Percentiles rank a stretch among this genome's conserved stretches.
Conservation (phyloP, 163 green algal genomes). For the Scenedesmus sp. region DNA sequence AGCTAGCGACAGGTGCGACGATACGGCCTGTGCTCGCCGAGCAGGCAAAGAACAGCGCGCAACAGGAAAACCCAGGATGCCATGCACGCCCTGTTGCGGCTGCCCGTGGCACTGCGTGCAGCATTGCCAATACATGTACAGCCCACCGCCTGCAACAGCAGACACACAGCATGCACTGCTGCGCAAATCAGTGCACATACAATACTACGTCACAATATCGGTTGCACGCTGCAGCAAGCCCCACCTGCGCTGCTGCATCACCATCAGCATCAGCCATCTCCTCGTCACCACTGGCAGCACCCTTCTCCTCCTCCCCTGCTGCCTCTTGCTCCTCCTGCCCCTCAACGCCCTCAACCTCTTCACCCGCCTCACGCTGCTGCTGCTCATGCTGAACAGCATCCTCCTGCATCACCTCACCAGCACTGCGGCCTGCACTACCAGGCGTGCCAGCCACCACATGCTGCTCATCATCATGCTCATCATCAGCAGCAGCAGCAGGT, state of each 20-base stretch:
- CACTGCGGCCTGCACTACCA: not conserved
- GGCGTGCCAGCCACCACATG: not conserved
- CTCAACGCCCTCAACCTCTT: not conserved
- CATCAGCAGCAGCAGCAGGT: not conserved
- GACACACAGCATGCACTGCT: too few relatives aligned
- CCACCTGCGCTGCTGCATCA: not conserved
- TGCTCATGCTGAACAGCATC: not conserved
- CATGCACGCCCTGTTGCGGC: too few relatives aligned
- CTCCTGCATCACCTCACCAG: not conserved
- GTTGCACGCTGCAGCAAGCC: not conserved
- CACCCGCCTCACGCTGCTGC: not conserved
- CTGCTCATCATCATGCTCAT: not conserved
- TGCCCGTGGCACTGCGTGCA: too few relatives aligned
- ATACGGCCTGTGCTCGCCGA: too few relatives aligned
- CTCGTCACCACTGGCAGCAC: not conserved
- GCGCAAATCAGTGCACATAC: too few relatives aligned
- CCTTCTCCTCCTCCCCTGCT: not conserved
- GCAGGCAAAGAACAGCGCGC: too few relatives aligned
- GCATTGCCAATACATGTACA: too few relatives aligned
- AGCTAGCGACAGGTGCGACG: too few relatives aligned
- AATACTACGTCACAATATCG: too few relatives aligned
- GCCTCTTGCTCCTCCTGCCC: not conserved
- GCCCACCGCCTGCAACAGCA: too few relatives aligned
- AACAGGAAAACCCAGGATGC: too few relatives aligned
- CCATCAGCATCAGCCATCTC: conserved; percentile 14